Evolutionary conservation across 345 rosid genomes (phyloP).

Genomic region (Hibiscus syriacus): DNA sequence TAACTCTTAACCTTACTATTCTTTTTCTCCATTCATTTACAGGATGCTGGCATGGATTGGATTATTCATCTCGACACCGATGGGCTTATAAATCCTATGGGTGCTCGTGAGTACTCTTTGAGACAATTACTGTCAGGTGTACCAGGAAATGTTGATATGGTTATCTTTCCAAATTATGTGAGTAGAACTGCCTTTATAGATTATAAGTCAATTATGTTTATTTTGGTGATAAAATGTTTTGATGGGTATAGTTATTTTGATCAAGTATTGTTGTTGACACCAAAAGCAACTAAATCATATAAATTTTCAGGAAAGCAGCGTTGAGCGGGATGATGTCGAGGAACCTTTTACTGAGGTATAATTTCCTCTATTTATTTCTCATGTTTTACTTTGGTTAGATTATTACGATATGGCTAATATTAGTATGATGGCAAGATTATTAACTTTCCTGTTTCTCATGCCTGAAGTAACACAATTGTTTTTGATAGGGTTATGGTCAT

Average conservation of each 20-base stretch:
- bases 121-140: slow-evolving; percentile 59
- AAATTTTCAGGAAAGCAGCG: slow-evolving; percentile 77
- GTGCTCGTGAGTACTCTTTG: slow-evolving; percentile 70
- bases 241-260: background rate
- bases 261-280: background rate
- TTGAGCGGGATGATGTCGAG: slow-evolving; percentile 76
- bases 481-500: background rate
- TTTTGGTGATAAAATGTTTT: slow-evolving; percentile 1
- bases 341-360: slow-evolving; percentile 92
- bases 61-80: slow-evolving; percentile 95
- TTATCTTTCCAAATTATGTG: slow-evolving; percentile 86
- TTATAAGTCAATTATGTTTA: background rate
- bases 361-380: background rate
- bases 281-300: slow-evolving; percentile 11
- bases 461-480: background rate
- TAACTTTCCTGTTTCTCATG: background rate
- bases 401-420: background rate
- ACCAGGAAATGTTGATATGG: slow-evolving; percentile 64
- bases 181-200: slow-evolving; percentile 24
- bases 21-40: background rate
- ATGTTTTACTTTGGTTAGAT: background rate
- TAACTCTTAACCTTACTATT: slow-evolving; percentile 3
- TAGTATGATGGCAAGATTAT: slow-evolving; percentile 6
- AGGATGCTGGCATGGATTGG: slow-evolving; percentile 90
- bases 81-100: slow-evolving; percentile 81